phyloP scores from a whole-genome alignment of 1,284 basidiomycete species.

The Cryptococcus jaspeensis region DNA sequence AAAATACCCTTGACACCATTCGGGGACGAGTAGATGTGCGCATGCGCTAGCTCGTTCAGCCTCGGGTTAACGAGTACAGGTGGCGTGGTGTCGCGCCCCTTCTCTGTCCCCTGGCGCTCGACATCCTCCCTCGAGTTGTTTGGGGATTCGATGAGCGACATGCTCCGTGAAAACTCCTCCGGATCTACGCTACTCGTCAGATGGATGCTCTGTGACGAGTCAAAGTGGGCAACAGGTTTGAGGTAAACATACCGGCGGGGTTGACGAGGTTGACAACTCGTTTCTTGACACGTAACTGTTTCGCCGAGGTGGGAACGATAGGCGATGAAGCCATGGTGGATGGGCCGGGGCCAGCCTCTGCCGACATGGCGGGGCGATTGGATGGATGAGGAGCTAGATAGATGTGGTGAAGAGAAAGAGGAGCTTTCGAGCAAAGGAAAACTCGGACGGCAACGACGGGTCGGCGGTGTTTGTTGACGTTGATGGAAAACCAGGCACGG shows the following conservation, averaged over 20 bases:
- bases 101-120: background rate
- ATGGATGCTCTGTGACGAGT: background rate
- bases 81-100: conserved; percentile 10
- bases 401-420: background rate
- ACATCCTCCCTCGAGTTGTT: conserved; percentile 1
- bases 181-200: conserved; percentile 15
- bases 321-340: conserved; percentile 27
- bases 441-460: background rate
- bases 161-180: conserved; percentile 24
- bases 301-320: conserved; percentile 26
- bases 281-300: conserved; percentile 22
- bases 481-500: too few relatives aligned
- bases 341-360: conserved; percentile 24
- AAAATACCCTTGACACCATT: conserved; percentile 34
- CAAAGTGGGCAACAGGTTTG: too few relatives aligned
- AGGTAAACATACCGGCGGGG: conserved; percentile 28
- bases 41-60: conserved; percentile 7
- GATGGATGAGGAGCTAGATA: background rate
- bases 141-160: conserved; percentile 13
- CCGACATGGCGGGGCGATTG: conserved; percentile 10
- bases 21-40: conserved; percentile 18
- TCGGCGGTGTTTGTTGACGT: background rate
- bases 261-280: conserved; percentile 37
- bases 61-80: background rate
- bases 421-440: too few relatives aligned